Evolutionary conservation across 2,329 filamentous ascomycete genomes (phyloP), one percentile per base, ranked within the genome.

Genomic region (Aphanocladium album): DNA sequence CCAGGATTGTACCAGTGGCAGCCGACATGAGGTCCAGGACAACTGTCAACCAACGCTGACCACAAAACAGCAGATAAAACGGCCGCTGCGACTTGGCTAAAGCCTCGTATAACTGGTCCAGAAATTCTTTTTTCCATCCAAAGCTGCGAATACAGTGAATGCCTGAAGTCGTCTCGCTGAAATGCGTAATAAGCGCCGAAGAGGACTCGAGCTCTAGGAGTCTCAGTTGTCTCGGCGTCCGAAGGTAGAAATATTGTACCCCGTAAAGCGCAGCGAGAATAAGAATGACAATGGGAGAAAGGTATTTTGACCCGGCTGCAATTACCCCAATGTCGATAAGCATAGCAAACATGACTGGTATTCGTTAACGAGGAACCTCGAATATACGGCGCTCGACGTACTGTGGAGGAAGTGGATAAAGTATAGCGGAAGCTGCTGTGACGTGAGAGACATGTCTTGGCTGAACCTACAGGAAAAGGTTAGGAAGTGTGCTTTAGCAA

Each of bases 141-240:
- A 83, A 84, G 1, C 82, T 80, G n/a, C 82, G 76, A 49, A 83
- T 79, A 0, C 78, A 81, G 0, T 72, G 64, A 1, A 82, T 62
- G 0, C 80, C 80, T 17, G 72, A 70, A 1, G 79, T 63, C 4
- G 77, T 76, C 60, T 83, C 81, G 21, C 74, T 69, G 33, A 77
- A 72, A 23, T 69, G 67, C 0, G 68, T 70, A 49, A 71, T 73
- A 0, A 76, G 63, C 4, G 71, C 70, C 6, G 67, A 67, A 53
- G 71, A 72, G 1, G 69, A 66, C 60, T 76, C 73, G 1, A 76
- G 66, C 19, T 76, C 72, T 19, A 76, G 60, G 7, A 71, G 56
- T 11, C 74, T 67, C 2, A 76, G 46, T 62, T 76, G 74, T 2
- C 74, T 63, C 2, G 73, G 75, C 1, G 73, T 75, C 8, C 67